Conservation (phyloP, 805 yeast genomes). For the Yarrowia bubula region DNA sequence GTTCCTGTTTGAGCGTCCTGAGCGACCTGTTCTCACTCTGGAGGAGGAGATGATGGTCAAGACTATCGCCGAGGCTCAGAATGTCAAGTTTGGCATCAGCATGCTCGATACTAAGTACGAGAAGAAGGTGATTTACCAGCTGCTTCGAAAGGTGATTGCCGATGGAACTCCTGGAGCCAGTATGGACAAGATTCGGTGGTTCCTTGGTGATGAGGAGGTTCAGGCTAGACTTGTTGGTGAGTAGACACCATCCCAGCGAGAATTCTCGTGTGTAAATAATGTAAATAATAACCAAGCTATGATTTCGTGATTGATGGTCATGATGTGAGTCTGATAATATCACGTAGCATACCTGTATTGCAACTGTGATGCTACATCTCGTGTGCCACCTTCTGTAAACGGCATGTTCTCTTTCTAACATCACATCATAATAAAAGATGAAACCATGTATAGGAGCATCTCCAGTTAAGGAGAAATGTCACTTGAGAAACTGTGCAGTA, state of each 20-base stretch:
- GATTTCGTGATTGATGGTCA: no score
- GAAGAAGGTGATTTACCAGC: constrained; percentile 4
- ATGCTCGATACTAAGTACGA: neutral
- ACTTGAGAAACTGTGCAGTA: no score
- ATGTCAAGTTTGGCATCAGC: neutral
- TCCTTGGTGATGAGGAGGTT: constrained; percentile 1
- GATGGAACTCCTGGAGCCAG: constrained; percentile 15
- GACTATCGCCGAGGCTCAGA: neutral
- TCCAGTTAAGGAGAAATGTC: no score
- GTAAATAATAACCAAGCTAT: neutral
- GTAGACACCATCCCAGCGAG: neutral
- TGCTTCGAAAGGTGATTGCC: constrained; percentile 21
- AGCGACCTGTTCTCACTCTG: neutral
- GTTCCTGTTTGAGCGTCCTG: constrained; percentile 17
- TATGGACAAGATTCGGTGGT: constrained; percentile 11
- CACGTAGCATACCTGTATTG: no score
- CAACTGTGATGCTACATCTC: no score
- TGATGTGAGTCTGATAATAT: no score
- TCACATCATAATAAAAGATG: no score
- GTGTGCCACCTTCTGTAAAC: no score
- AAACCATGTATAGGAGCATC: no score
- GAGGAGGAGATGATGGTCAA: constrained; percentile 2
- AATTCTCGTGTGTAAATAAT: neutral
- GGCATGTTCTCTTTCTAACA: no score
- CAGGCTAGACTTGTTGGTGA: constrained; percentile 1